Evolutionary conservation across 2,329 filamentous ascomycete species (phyloP), one percentile per base, ranked within the genome.

Genomic region (Berkeleyomyces basicola): DNA sequence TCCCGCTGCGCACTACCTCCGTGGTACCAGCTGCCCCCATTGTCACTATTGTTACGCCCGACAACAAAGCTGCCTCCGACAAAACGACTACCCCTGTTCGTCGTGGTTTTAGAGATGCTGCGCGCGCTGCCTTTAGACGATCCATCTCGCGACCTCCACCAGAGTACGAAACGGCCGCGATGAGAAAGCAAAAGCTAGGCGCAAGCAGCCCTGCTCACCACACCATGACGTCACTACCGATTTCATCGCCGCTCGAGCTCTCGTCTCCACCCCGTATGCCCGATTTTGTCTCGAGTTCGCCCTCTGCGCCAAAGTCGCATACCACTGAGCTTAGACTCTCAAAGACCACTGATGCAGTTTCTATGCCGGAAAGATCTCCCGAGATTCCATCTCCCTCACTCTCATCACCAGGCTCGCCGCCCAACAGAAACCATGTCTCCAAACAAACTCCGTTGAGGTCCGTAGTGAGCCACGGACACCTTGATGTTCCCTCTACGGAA

Each of bases 31-130:
- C 62, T 33, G 43, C 62, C 0, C 62, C 62, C 11, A 61, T 53
- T 7, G 62, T 64, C 14, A 64, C 62, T 11, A 58, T 64, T 33
- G 59, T 61, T 33, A 14, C 42, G 5, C 63, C 59, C 58, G 39
- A 44, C 7, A 42, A 61, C 4, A 31, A 58, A 37, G 23, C 37
- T 6, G 46, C 44, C 23, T n/a, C 51, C 1, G 57, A 55, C 31
- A 40, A 40, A 14, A 7, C 36, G 31, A 6, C 49, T 43, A 61
- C 33, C 4, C 58, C 58, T 7, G 23, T 42, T 6, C 58, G 58
- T 31, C 58, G 58, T 51, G 58, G 62, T 36, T 64, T 64, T 46
- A 60, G 62, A 49, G 62, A 64, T 49, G 62, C 49, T 46, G 62
- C 62, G 39, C 58, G 58, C 37, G 58, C 58, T 14, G 62, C 62